These are phyloP conservation scores for Hericium alpestre DNA, from an alignment of 768 basidiomycete genomes.

Conservation along the genomic window DNA sequence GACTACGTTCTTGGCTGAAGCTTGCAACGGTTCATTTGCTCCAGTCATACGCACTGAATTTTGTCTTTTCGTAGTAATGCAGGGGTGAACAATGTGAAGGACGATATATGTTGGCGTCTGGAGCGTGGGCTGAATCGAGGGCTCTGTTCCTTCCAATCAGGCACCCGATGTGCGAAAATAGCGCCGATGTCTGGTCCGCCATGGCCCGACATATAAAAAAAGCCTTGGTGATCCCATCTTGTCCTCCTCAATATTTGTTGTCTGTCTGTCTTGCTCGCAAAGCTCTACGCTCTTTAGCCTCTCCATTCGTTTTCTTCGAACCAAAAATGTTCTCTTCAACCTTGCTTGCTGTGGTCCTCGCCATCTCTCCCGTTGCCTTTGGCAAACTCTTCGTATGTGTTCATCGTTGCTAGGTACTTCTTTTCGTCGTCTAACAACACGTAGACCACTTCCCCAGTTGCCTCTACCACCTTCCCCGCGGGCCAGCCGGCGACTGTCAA, in stretches of 20 bases:
- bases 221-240: neutral
- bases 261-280: constrained; percentile 1
- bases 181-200: neutral
- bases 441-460: constrained; percentile 51
- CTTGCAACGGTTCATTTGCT: no score
- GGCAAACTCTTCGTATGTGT: constrained; percentile 9
- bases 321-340: constrained; percentile 11
- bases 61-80: no score
- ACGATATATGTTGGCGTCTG: no score
- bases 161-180: neutral
- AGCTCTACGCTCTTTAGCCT: constrained; percentile 6
- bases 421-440: neutral
- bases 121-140: neutral
- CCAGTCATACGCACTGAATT: no score
- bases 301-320: constrained; percentile 6
- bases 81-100: no score
- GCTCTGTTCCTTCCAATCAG: neutral
- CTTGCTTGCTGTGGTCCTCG: constrained; percentile 5
- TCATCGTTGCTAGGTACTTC: neutral
- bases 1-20: no score
- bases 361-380: constrained; percentile 3
- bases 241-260: neutral
- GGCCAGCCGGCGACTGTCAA: constrained; percentile 38
- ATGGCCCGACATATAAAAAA: neutral
- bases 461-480: constrained; percentile 33